Evolutionary conservation across 164 flowering plant genomes (phyloP).

Genomic region (Nymphaea thermarum): DNA sequence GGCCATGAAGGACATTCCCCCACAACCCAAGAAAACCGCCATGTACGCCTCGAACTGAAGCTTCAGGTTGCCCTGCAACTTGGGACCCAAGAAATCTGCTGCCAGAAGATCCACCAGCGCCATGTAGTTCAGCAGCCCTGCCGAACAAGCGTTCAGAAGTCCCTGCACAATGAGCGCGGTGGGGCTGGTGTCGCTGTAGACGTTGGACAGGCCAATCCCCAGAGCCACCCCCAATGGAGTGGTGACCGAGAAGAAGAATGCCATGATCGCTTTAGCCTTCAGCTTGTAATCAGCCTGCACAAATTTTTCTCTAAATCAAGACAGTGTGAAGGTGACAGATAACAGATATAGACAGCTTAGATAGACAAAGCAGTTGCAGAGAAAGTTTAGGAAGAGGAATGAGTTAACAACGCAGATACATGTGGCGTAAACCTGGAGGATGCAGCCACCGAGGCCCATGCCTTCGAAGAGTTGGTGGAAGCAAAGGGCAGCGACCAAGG

Average conservation of each 20-base stretch:
- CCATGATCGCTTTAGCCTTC: slow-evolving; percentile 7
- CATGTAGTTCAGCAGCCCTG: slow-evolving; percentile 18
- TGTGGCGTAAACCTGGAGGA: slow-evolving; percentile 12
- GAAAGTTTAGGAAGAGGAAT: background rate
- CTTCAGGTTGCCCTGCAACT: slow-evolving; percentile 10
- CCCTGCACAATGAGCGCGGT: slow-evolving; percentile 12
- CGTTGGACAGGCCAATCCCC: slow-evolving; percentile 8
- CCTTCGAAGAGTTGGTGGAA: slow-evolving; percentile 33
- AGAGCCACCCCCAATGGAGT: slow-evolving; percentile 11
- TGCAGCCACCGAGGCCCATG: slow-evolving; percentile 31
- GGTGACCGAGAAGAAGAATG: slow-evolving; percentile 12
- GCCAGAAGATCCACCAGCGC: slow-evolving; percentile 16
- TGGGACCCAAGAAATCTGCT: slow-evolving; percentile 12
- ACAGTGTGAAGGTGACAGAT: too few species aligned
- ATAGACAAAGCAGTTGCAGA: background rate
- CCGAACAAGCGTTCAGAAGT: slow-evolving; percentile 12
- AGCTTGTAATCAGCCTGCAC: slow-evolving; percentile 9
- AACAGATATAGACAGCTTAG: background rate
- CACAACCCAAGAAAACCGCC: slow-evolving; percentile 14
- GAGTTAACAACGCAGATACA: background rate
- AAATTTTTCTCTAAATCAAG: background rate
- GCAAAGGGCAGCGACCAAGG: slow-evolving; percentile 25
- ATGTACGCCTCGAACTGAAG: slow-evolving; percentile 7
- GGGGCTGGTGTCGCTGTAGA: slow-evolving; percentile 12
- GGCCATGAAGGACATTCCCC: slow-evolving; percentile 18